Base-by-base conservation (phyloP, 176 grass and related monocot species). In the Cenchrus americanus region DNA sequence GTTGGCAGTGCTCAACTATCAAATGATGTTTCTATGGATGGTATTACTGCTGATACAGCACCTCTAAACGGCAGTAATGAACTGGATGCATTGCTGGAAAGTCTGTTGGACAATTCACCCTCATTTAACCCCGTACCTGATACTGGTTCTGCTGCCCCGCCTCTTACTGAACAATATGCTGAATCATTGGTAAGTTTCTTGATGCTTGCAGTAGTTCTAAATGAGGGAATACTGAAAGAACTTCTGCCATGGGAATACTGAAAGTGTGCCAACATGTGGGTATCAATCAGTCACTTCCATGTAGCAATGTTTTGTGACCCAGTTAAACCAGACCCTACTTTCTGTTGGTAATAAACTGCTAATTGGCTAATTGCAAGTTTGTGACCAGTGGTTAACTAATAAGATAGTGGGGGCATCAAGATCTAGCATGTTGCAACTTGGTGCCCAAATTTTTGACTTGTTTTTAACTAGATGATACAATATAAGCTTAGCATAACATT, bases 161-260 rank as follows among this genome's bases (percentile, higher is more conserved):
- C 62, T 88, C 22, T 5, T 10, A 60, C 74, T 83, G 87, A 80
- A 77, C 82, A 77, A 69, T 77, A 43, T 71, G 54, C 17, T 90
- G 86, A 92, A 66, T 76, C 69, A 82, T 70, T 40, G 71, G 93
- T 98, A 89, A 81, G 84, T 86, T 81, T 41, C 79, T 37, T 69
- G 26, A 65, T 49, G 1, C 50, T 69, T 43, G 30, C 21, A 50
- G 17, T 66, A 53, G 37, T 81, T 77, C 2, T 50, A 2, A 46
- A 17, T 30, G 27, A 30, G 2, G 27, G 27, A 30, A 1, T 30
- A 30, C 27, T 30, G 27, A 30, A 30, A 30, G 27, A 30, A 30
- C 27, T 30, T 30, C 27, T 30, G 27, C 27, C 27, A 30, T 30
- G 27, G 27, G 27, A 30, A 30, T 30, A 30, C 27, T 30, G 27